These are phyloP conservation scores for Aspergillus saccharolyticus DNA, from an alignment of 495 filamentous ascomycete genomes.

Conservation along the genomic window DNA sequence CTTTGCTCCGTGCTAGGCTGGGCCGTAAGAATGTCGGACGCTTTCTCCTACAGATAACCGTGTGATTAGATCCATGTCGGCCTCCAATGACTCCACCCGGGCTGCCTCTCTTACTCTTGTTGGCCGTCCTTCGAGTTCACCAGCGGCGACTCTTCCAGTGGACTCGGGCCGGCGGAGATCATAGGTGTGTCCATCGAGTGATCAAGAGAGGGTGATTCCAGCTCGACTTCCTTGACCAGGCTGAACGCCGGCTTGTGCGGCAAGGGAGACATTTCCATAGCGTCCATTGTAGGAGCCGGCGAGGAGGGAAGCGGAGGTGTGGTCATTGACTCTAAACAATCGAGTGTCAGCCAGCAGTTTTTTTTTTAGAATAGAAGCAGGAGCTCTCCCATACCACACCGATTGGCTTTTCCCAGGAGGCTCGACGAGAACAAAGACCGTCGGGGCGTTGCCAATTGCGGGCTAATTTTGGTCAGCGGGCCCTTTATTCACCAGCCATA, in stretches of 20 bases:
- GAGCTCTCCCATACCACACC: slow-evolving; percentile 58
- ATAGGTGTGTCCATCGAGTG: slow-evolving; percentile 48
- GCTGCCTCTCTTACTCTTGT: slow-evolving; percentile 32
- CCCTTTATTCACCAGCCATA: slow-evolving; percentile 5
- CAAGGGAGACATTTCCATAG: slow-evolving; percentile 92
- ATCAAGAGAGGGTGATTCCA: slow-evolving; percentile 62
- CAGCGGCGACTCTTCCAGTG: slow-evolving; percentile 48
- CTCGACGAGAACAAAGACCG: slow-evolving; percentile 87
- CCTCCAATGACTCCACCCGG: not conserved
- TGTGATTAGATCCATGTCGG: slow-evolving; percentile 18
- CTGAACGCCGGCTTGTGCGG: slow-evolving; percentile 79
- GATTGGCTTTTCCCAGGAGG: slow-evolving; percentile 60
- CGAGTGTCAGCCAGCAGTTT: slow-evolving; percentile 4
- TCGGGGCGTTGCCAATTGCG: slow-evolving; percentile 84
- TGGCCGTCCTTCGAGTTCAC: slow-evolving; percentile 39
- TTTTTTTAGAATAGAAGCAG: slow-evolving; percentile 8
- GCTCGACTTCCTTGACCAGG: slow-evolving; percentile 50
- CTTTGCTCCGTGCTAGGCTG: slow-evolving; percentile 38
- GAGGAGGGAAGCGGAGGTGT: slow-evolving; percentile 84
- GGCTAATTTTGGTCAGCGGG: slow-evolving; percentile 53
- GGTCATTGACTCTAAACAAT: slow-evolving; percentile 58
- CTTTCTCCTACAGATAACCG: slow-evolving; percentile 26
- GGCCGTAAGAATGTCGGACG: slow-evolving; percentile 41
- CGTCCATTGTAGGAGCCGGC: slow-evolving; percentile 65
- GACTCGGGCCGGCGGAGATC: slow-evolving; percentile 32